A percentile compares a stretch with the other conserved stretches of the same genome.
Evolutionary conservation across 306 rosid genomes (phyloP).

Genomic region (Argentina anserina): DNA sequence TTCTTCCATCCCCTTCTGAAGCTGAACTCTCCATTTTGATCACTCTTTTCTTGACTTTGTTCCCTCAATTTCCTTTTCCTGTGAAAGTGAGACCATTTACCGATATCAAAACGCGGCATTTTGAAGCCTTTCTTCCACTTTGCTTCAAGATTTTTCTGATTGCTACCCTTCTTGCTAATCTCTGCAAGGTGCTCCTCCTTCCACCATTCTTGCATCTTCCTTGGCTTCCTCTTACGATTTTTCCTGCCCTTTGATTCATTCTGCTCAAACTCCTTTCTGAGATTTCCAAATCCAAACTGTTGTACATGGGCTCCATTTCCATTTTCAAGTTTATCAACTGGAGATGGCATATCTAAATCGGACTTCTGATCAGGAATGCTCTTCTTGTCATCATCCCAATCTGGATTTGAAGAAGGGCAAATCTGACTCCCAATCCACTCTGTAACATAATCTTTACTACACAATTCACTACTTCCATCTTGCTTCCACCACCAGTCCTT

Average conservation of each 20-base stretch:
- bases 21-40: constrained; percentile 77
- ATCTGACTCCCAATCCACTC: constrained; percentile 99
- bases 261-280: constrained; percentile 34
- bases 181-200: constrained; percentile 88
- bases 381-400: constrained; percentile 80
- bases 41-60: constrained; percentile 41
- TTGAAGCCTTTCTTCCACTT: constrained; percentile 71
- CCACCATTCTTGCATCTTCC: constrained; percentile 99
- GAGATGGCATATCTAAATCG: constrained; percentile 40
- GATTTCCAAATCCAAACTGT: constrained; percentile 30
- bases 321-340: constrained; percentile 44
- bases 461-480: constrained; percentile 74
- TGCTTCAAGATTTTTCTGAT: constrained; percentile 42
- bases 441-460: constrained; percentile 87
- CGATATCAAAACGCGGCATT: constrained; percentile 69
- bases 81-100: constrained; percentile 52
- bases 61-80: constrained; percentile 41
- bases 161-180: constrained; percentile 65
- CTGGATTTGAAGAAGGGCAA: constrained; percentile 67
- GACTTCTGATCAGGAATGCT: constrained; percentile 39
- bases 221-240: constrained; percentile 53
- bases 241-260: constrained; percentile 51
- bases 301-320: constrained; percentile 39
- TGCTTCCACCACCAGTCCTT: constrained; percentile 99
- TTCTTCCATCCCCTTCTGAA: constrained; percentile 88